phyloP scores from a whole-genome alignment of 1,284 basidiomycete genomes.

The Tylopilus orsonianus region DNA sequence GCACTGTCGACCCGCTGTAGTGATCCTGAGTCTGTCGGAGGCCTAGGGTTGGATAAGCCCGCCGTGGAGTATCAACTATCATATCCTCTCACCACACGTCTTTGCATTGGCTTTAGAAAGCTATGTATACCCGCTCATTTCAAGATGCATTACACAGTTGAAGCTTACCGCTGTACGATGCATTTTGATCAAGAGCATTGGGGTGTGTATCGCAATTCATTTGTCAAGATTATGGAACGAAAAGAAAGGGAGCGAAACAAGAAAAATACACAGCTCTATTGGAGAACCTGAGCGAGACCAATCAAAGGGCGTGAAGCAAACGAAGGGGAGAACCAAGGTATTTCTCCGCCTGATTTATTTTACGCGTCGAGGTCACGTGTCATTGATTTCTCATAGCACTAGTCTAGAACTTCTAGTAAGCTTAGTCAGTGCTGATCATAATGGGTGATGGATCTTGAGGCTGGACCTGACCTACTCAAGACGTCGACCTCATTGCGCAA shows the following conservation, averaged over 20 bases:
- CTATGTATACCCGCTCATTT: background rate
- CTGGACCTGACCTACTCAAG: too few species aligned
- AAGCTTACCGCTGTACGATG: constrained; percentile 17
- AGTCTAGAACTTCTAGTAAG: background rate
- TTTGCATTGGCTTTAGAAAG: constrained; percentile 9
- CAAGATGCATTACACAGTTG: background rate
- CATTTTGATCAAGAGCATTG: constrained; percentile 11
- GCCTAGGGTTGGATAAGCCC: constrained; percentile 16
- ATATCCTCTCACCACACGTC: constrained; percentile 15
- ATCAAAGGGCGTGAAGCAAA: constrained; percentile 22
- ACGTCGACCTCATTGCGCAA: constrained; percentile 9
- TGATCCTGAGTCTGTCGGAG: constrained; percentile 14
- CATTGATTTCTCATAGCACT: constrained; percentile 14
- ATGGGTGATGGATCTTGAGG: too few species aligned
- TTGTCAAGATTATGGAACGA: background rate
- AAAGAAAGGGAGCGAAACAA: background rate
- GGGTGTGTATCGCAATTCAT: constrained; percentile 32
- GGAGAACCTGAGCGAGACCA: constrained; percentile 15
- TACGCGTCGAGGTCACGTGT: constrained; percentile 36
- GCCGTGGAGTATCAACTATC: background rate
- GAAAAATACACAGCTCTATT: constrained; percentile 3
- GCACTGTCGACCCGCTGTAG: constrained; percentile 4
- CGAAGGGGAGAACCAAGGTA: constrained; percentile 23
- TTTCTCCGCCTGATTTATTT: constrained; percentile 30
- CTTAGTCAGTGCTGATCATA: constrained; percentile 9